phyloP scores from a whole-genome alignment of 2,329 filamentous ascomycete genomes.

The Hypoxylon sp. region DNA sequence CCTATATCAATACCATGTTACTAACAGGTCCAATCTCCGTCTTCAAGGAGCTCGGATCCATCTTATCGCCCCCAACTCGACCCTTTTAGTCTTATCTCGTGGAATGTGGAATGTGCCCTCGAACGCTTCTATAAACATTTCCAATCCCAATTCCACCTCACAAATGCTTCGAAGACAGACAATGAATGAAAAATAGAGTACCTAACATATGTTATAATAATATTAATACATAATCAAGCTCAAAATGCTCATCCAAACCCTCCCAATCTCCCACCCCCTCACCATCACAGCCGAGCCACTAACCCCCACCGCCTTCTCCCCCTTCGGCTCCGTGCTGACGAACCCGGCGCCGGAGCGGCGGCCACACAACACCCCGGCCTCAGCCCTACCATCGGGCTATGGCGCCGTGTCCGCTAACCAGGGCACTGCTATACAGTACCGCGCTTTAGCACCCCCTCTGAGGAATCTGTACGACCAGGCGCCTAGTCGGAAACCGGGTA shows the following conservation, averaged over 20 bases:
- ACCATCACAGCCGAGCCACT: slow-evolving; percentile 74
- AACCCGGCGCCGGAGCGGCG: slow-evolving; percentile 74
- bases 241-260: slow-evolving; percentile 49
- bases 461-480: slow-evolving; percentile 77
- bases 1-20: neutral
- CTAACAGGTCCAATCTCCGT: slow-evolving; percentile 18
- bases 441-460: slow-evolving; percentile 81
- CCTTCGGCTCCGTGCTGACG: slow-evolving; percentile 86
- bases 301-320: slow-evolving; percentile 75
- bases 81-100: neutral
- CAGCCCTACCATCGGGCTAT: slow-evolving; percentile 48
- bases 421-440: slow-evolving; percentile 88
- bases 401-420: slow-evolving; percentile 80
- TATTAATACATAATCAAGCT: slow-evolving; percentile 6
- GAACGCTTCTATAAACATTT: neutral
- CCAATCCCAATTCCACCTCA: neutral
- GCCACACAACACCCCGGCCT: slow-evolving; percentile 55
- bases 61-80: slow-evolving; percentile 18
- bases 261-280: slow-evolving; percentile 46
- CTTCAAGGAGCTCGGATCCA: neutral
- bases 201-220: too few relatives aligned
- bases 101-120: slow-evolving; percentile 17
- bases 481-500: slow-evolving; percentile 68
- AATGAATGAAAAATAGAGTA: slow-evolving; percentile 4
- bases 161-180: neutral